These are phyloP conservation scores for Madurella mycetomatis DNA, from an alignment of 2,329 filamentous ascomycete species.

Conservation along the genomic window DNA sequence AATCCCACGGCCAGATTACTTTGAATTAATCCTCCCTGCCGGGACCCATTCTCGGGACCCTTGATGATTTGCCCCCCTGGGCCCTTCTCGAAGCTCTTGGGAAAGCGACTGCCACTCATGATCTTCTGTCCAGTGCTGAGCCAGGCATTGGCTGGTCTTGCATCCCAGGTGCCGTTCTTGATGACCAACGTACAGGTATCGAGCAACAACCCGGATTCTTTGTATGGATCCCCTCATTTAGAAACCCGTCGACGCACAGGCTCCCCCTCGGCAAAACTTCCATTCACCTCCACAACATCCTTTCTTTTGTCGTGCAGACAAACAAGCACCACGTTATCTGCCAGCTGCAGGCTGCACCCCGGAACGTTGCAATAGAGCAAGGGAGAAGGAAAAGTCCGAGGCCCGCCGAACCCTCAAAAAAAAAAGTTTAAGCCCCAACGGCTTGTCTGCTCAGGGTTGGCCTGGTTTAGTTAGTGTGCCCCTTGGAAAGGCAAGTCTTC, in stretches of 20 bases:
- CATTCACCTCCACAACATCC: neutral
- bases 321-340: neutral
- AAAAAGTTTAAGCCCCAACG: neutral
- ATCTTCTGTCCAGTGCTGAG: neutral
- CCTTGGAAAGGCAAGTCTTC: neutral
- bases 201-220: no score
- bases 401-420: neutral
- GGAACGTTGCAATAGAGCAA: no score
- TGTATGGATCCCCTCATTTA: no score
- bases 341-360: neutral
- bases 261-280: neutral
- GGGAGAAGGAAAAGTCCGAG: no score
- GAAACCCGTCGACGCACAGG: neutral
- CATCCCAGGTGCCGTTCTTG: neutral
- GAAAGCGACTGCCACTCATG: conserved; percentile 5
- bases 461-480: neutral
- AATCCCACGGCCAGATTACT: conserved; percentile 6
- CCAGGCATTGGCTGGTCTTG: conserved; percentile 1
- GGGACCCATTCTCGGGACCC: neutral
- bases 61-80: conserved; percentile 4
- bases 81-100: conserved; percentile 16
- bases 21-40: conserved; percentile 7
- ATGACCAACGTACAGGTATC: no score
- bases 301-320: neutral
- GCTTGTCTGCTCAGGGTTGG: neutral